Evolutionary conservation across 2,329 filamentous ascomycete species (phyloP), one percentile per base, ranked within the genome.

Genomic region (Daldinia eschscholtzii): DNA sequence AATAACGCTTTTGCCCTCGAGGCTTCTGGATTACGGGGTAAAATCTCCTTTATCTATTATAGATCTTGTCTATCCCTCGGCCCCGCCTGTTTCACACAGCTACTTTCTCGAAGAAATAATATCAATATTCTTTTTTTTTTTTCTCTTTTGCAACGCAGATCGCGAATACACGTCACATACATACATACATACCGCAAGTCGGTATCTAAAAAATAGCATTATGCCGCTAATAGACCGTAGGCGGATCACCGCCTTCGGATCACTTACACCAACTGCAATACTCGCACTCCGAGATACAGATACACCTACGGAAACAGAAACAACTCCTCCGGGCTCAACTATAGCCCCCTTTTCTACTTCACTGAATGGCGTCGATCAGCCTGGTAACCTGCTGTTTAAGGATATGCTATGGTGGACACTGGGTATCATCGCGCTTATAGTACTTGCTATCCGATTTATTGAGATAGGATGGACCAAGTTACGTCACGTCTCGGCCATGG

Each of bases 311-410:
- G 52, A 26, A 50, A 67, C 67, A 59, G 68, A 73, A 57, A 57
- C 61, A 6, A 57, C 83, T n/a, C 80, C 83, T 33, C 60, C 76
- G 4, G 61, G 75, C 3, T 56, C 83, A 20, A 87, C 86, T 20
- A 86, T 90, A 65, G 83, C 85, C 13, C 85, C 86, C 18, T 91
- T 84, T 76, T 82, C 85, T 73, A 85, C 84, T 35, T 83, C 82
- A 53, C 83, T 91, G 68, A 86, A 85, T 73, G 89, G 89, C 61
- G 88, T 91, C 70, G 86, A 89, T 73, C 88, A 90, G 75, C 72
- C 80, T 1, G 80, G 85, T 72, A 90, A 91, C 76, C 77, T 87
- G 71, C 72, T 87, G 12, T 88, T 89, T 75, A 86, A 83, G 73
- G 82, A 89, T 70, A 78, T 83, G 42, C 75, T 90, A 12, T 91